These are phyloP conservation scores for Sporisorium iseilematis-ciliati DNA, from an alignment of 1,284 basidiomycete species.

Conservation along the genomic window DNA sequence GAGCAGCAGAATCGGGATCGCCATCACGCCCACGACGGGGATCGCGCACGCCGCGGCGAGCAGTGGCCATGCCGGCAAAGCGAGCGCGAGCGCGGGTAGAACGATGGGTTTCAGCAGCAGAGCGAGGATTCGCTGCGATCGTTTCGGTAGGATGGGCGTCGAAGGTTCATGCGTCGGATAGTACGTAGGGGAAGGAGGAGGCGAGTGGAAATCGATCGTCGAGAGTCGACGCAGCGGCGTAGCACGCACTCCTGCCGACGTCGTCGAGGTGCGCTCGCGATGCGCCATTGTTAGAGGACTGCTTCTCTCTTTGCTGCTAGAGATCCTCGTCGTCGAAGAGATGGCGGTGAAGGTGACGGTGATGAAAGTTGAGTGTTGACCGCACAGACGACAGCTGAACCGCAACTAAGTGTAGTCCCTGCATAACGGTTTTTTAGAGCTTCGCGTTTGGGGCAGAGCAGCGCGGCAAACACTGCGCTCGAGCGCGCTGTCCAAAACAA, in stretches of 20 bases:
- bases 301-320: neutral
- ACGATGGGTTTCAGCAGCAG: constrained; percentile 50
- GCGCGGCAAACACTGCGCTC: no score
- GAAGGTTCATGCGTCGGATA: constrained; percentile 37
- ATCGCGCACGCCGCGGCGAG: constrained; percentile 57
- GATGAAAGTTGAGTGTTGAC: no score
- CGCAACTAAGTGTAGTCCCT: neutral
- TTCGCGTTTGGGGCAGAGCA: neutral
- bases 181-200: constrained; percentile 42
- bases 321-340: no score
- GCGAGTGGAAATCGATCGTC: constrained; percentile 19
- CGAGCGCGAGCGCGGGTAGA: constrained; percentile 52
- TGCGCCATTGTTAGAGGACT: constrained; percentile 27
- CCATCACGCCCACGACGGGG: constrained; percentile 61
- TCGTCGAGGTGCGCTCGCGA: constrained; percentile 15
- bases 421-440: neutral
- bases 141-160: constrained; percentile 34
- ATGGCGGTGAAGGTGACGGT: no score
- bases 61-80: constrained; percentile 60
- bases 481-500: neutral
- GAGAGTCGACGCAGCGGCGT: constrained; percentile 21
- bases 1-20: constrained; percentile 66
- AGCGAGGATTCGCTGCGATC: constrained; percentile 43
- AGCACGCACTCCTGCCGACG: constrained; percentile 6
- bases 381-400: no score